Evolutionary conservation across 1,284 basidiomycete genomes (phyloP), one percentile per base, ranked within the genome.

Genomic region (Mycosarcoma maydis): DNA sequence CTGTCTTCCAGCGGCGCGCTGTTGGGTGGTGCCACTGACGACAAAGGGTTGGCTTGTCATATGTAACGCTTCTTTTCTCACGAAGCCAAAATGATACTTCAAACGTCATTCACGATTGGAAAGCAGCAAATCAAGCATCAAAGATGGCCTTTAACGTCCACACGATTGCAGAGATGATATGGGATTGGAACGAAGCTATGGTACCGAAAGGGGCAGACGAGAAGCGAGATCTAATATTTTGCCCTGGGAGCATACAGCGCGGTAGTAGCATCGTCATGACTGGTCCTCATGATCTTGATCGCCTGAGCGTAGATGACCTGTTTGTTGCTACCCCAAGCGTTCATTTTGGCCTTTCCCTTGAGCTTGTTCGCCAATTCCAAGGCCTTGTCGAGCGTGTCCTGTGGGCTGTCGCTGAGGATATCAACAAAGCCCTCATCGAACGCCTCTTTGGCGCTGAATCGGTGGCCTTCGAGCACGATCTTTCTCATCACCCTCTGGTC

Each of bases 381-480:
- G 3, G 86, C 84, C 13, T 69, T 73, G 8, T 78, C 83, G 19
- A 93, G 74, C 4, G 94, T 85, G 40, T 86, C 85, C 22, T 77
- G 70, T 84, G 87, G 48, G 84, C 84, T 22, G 87, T 90, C 41
- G 90, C 78, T 60, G 87, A 85, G 78, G 0, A 45, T 47, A 41
- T 96, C 93, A 20, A 96, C 83, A 10, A 96, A 82, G 5, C 90
- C 89, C 16, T 84, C 85, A 10, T 86, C 81, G 5, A 88, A 83
- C 1, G 91, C 89, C 80, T 95, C 92, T 13, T 83, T 70, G 6
- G 92, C 89, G 1, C 89, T 88, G 83, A 92, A 94, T 36, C 91
- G 87, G 73, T 92, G 87, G 1, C 91, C 94, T 76, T 93, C 91
- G 5, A 95, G 85, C 11, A 90, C 87, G 27, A 93, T 88, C 77